These are phyloP conservation scores for Aspergillus diversus DNA, from an alignment of 495 filamentous ascomycete species.

Conservation along the genomic window DNA sequence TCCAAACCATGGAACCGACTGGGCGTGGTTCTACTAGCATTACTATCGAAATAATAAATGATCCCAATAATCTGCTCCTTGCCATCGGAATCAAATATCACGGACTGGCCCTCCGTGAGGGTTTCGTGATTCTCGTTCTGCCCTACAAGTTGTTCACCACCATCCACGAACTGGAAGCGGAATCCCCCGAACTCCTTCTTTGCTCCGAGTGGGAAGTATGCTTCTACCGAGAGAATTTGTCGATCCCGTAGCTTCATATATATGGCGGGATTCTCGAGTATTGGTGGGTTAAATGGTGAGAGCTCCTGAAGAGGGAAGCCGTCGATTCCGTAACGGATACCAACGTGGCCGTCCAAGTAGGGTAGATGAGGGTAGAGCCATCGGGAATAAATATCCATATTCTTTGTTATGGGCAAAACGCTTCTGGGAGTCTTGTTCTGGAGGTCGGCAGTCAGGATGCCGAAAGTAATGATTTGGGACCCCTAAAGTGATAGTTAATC, in stretches of 20 bases:
- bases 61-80: slow-evolving; percentile 2
- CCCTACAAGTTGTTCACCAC: not conserved
- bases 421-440: not conserved
- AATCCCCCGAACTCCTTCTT: slow-evolving; percentile 8
- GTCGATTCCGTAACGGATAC: not conserved
- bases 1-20: slow-evolving; percentile 5
- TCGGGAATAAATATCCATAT: slow-evolving; percentile 9
- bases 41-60: slow-evolving; percentile 5
- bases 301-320: not conserved
- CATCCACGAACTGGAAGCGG: not conserved
- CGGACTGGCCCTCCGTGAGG: not conserved
- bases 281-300: not conserved
- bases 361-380: slow-evolving; percentile 5
- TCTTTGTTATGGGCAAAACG: not conserved
- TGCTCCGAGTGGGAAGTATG: slow-evolving; percentile 3
- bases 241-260: not conserved
- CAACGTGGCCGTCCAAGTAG: too few relatives aligned
- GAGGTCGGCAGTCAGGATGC: slow-evolving; percentile 7
- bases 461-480: not conserved
- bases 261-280: not conserved
- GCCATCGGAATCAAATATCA: not conserved
- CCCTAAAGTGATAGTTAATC: not conserved
- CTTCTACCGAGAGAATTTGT: not conserved
- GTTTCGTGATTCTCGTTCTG: not conserved
- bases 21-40: not conserved